Evolutionary conservation across 805 yeast genomes (phyloP), one percentile per base, ranked within the genome.

Genomic region (Hanseniaspora mollemarum): DNA sequence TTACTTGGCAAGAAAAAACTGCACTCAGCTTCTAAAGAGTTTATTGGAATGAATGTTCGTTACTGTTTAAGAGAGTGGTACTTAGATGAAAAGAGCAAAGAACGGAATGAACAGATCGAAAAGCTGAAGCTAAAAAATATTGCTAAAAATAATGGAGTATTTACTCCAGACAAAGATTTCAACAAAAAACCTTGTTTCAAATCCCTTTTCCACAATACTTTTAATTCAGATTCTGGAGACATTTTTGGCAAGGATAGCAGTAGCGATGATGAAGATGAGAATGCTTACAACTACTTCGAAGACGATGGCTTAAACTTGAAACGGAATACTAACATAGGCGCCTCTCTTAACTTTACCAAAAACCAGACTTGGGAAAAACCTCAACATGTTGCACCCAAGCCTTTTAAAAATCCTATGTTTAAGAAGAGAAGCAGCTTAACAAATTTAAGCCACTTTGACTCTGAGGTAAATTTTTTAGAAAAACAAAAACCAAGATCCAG

Each of bases 281-380:
- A 33, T 36, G 49, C 36, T 19, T 36, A 43, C n/a, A 16, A 15
- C 22, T 35, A 22, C 5, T 37, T 15, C 16, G 50, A 46, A 29
- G 50, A 46, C 22, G 50, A 46, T 37, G 50, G 43, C 1, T 46
- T 46, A 24, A 46, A 46, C 22, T 38, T 46, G 4, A 46, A 38
- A 22, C 26, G 37, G 4, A 37, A 22, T 8, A 22, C 9, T 12
- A 37, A 21, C 4, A 21, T 22, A 37, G 4, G 18, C 4, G 8
- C 26, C 21, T 35, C 22, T 7, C 4, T 7, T 4, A 37, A 37
- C 16, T 37, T 37, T 16, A 6, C 28, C 6, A 13, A n/a, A 8
- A 37, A 22, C 22, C 41, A 19, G 22, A n/a, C 21, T n/a, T 37
- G 39, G 39, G 15, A 16, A 19, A 35, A 16, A 5, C 39, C 22